Percentiles rank a stretch among this genome's conserved stretches.
phyloP scores from a whole-genome alignment of 805 yeast genomes.

The Metschnikowia cubensis region DNA sequence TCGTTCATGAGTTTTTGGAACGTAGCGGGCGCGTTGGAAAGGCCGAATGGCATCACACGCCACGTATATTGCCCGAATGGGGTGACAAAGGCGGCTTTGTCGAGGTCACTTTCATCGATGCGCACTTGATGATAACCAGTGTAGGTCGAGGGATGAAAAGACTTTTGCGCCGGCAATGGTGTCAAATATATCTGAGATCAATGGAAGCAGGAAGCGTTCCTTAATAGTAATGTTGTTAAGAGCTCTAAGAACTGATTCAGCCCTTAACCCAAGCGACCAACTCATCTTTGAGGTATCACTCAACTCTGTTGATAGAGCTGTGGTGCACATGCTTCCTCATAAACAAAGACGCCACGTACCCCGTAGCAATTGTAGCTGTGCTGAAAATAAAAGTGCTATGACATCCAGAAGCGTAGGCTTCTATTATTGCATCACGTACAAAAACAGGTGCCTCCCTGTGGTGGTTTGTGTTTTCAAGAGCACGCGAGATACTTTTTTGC shows the following conservation, averaged over 20 bases:
- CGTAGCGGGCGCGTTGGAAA: neutral
- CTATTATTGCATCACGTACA: conserved; percentile 44
- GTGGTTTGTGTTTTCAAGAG: conserved; percentile 55
- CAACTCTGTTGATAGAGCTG: conserved; percentile 44
- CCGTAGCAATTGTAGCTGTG: conserved; percentile 35
- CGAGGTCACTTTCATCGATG: neutral
- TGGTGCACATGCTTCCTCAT: conserved; percentile 60
- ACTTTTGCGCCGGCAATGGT: neutral
- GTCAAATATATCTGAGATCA: neutral
- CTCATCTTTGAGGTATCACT: neutral
- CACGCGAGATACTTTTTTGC: conserved; percentile 44
- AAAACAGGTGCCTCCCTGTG: conserved; percentile 50
- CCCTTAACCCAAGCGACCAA: too few species aligned
- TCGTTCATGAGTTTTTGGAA: neutral
- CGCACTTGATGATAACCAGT: neutral
- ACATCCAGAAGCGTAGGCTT: conserved; percentile 50
- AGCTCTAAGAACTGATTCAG: too few species aligned
- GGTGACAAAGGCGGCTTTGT: neutral
- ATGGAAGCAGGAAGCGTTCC: too few species aligned
- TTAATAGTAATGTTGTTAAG: too few species aligned
- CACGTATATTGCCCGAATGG: neutral
- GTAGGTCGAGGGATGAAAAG: neutral
- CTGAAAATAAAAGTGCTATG: conserved; percentile 53
- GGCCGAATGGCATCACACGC: neutral
- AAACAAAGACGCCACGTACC: conserved; percentile 40